Evolutionary conservation across 2,329 filamentous ascomycete species (phyloP).

Genomic region (Penicillium fuscoglaucum): DNA sequence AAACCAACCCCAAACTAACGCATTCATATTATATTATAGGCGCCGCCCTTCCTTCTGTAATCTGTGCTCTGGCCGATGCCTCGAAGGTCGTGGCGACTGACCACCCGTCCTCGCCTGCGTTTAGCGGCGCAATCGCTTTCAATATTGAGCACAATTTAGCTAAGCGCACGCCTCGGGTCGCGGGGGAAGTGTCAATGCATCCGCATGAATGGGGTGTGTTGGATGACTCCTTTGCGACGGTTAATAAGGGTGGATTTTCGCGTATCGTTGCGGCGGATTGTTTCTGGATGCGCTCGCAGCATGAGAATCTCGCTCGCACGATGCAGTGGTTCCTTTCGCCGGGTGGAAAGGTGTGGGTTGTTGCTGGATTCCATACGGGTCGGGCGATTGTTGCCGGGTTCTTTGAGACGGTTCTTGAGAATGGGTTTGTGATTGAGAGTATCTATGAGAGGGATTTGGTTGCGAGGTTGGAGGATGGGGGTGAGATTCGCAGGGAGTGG

Average conservation of each 20-base stretch:
- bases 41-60: conserved; percentile 44
- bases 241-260: conserved; percentile 46
- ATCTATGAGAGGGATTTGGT: conserved; percentile 58
- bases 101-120: conserved; percentile 45
- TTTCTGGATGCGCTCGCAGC: conserved; percentile 60
- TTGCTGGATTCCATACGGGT: conserved; percentile 62
- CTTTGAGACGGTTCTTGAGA: conserved; percentile 50
- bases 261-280: conserved; percentile 62
- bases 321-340: conserved; percentile 57
- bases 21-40: conserved; percentile 27
- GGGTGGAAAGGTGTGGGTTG: conserved; percentile 47
- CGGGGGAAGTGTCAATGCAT: conserved; percentile 39
- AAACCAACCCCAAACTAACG: background rate
- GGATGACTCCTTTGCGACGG: conserved; percentile 39
- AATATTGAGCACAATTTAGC: conserved; percentile 53
- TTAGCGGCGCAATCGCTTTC: conserved; percentile 44
- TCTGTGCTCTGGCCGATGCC: conserved; percentile 40
- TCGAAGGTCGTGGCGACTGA: conserved; percentile 53
- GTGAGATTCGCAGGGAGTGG: conserved; percentile 48
- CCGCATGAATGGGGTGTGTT: conserved; percentile 58
- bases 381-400: conserved; percentile 56
- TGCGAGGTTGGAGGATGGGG: conserved; percentile 36
- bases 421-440: conserved; percentile 52
- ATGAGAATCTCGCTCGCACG: conserved; percentile 55
- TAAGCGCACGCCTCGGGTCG: background rate